A percentile compares a stretch with the other conserved stretches of the same genome.
phyloP scores from a whole-genome alignment of 495 filamentous ascomycete genomes.

The Aspergillus homomorphus region DNA sequence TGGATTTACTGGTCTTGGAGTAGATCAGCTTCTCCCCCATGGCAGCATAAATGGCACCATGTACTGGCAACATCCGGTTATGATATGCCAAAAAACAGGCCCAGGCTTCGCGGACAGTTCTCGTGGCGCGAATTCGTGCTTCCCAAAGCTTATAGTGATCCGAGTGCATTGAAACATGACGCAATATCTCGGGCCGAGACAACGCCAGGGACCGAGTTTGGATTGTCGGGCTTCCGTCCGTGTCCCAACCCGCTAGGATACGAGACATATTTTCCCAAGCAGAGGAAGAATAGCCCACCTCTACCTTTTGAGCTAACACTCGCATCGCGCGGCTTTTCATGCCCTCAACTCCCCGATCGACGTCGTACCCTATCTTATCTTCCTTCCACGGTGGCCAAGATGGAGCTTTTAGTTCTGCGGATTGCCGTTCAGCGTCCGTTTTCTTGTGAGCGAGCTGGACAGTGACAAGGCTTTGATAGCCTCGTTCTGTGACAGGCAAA shows the following conservation, averaged over 20 bases:
- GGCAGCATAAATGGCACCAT: slow-evolving; percentile 48
- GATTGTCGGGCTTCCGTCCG: slow-evolving; percentile 65
- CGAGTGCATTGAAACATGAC: slow-evolving; percentile 11
- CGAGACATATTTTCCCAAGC: slow-evolving; percentile 56
- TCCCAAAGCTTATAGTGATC: slow-evolving; percentile 48
- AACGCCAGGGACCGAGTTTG: slow-evolving; percentile 51
- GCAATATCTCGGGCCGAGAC: slow-evolving; percentile 22
- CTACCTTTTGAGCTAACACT: slow-evolving; percentile 56
- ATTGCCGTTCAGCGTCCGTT: slow-evolving; percentile 54
- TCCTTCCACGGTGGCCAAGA: slow-evolving; percentile 75
- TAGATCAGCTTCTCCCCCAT: slow-evolving; percentile 61
- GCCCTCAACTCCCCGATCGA: slow-evolving; percentile 51
- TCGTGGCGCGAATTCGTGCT: slow-evolving; percentile 60
- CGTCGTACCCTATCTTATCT: slow-evolving; percentile 57
- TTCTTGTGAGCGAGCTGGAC: slow-evolving; percentile 66
- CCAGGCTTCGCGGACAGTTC: slow-evolving; percentile 72
- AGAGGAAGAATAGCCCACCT: slow-evolving; percentile 57
- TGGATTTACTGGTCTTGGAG: slow-evolving; percentile 19
- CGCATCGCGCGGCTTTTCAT: slow-evolving; percentile 56
- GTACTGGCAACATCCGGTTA: slow-evolving; percentile 32
- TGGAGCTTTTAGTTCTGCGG: slow-evolving; percentile 54
- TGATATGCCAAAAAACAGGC: slow-evolving; percentile 59
- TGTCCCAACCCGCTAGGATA: slow-evolving; percentile 65
- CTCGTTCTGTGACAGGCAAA: slow-evolving; percentile 55
- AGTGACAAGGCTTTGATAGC: slow-evolving; percentile 57